Conservation (phyloP, 2,329 filamentous ascomycete genomes). For the Ophiostoma perfectum region DNA sequence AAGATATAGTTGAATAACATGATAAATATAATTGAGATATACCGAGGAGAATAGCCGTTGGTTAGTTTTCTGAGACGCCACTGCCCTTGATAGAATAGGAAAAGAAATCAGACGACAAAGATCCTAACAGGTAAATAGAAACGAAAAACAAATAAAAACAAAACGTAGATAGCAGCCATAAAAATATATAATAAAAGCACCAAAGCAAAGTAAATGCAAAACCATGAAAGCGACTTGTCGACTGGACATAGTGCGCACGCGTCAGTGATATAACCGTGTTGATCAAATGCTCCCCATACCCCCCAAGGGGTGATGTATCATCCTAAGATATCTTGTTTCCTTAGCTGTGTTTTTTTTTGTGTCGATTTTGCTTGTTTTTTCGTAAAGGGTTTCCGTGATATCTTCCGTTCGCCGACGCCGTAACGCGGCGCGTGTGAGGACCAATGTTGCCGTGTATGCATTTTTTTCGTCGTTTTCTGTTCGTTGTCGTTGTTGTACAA, state of each 20-base stretch:
- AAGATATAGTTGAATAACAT: no score
- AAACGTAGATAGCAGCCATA: background rate
- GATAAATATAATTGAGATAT: background rate
- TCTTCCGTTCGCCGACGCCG: background rate
- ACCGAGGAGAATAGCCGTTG: background rate
- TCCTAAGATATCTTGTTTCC: background rate
- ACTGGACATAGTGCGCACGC: slow-evolving; percentile 10
- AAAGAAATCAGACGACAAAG: background rate
- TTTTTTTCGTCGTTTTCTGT: background rate
- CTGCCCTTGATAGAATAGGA: background rate
- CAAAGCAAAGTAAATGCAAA: background rate
- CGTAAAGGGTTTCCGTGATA: background rate
- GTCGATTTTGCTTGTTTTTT: background rate
- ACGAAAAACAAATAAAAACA: background rate
- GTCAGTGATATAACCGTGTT: slow-evolving; percentile 15
- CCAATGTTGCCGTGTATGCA: slow-evolving; percentile 9
- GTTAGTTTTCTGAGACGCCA: background rate
- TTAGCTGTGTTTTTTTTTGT: background rate
- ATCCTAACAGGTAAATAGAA: background rate
- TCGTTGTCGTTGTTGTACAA: slow-evolving; percentile 7
- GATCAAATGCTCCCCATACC: slow-evolving; percentile 12
- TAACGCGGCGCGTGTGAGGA: background rate
- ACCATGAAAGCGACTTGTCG: slow-evolving; percentile 11
- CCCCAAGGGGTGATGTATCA: background rate
- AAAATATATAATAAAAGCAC: background rate